A percentile compares a stretch with the other conserved stretches of the same genome.
Conservation (phyloP, 2,329 filamentous ascomycete species). For the Paramyrothecium roridum region DNA sequence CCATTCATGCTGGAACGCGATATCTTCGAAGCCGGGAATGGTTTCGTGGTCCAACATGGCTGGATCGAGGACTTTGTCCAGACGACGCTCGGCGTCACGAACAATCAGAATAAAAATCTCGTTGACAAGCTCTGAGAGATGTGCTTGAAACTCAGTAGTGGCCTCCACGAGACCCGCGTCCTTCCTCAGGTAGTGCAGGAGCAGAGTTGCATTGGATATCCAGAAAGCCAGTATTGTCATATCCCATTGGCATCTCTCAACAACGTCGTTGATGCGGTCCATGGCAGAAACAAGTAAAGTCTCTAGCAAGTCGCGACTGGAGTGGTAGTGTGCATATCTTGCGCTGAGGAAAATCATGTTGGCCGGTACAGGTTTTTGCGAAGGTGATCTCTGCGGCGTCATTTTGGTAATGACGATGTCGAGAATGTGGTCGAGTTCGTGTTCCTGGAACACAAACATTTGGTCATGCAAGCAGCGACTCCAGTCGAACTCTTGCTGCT, state of each 20-base stretch:
- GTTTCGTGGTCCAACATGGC: conserved; percentile 98
- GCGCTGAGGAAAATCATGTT: conserved; percentile 97
- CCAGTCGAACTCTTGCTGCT: conserved; percentile 95
- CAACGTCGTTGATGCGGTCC: conserved; percentile 94
- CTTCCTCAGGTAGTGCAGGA: conserved; percentile 97
- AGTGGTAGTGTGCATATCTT: conserved; percentile 94
- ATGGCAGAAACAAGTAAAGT: conserved; percentile 81
- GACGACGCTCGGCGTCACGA: conserved; percentile 87
- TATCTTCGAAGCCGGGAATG: conserved; percentile 94
- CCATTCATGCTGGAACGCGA: conserved; percentile 98
- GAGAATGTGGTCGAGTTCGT: conserved; percentile 85
- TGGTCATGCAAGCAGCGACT: conserved; percentile 91
- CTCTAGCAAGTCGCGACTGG: conserved; percentile 77
- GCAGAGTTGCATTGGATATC: conserved; percentile 93
- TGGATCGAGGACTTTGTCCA: conserved; percentile 91
- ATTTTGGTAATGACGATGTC: conserved; percentile 97
- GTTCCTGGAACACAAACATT: conserved; percentile 99
- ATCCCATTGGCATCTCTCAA: conserved; percentile 96
- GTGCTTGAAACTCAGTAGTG: conserved; percentile 85
- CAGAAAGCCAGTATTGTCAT: conserved; percentile 99
- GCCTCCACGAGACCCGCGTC: conserved; percentile 77
- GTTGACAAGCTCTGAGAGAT: conserved; percentile 91
- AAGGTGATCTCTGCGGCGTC: conserved; percentile 90
- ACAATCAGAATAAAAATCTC: conserved; percentile 99
- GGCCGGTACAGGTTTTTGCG: conserved; percentile 96